Conservation (phyloP, 208 protist species). For the Balamuthia mandrillaris region DNA sequence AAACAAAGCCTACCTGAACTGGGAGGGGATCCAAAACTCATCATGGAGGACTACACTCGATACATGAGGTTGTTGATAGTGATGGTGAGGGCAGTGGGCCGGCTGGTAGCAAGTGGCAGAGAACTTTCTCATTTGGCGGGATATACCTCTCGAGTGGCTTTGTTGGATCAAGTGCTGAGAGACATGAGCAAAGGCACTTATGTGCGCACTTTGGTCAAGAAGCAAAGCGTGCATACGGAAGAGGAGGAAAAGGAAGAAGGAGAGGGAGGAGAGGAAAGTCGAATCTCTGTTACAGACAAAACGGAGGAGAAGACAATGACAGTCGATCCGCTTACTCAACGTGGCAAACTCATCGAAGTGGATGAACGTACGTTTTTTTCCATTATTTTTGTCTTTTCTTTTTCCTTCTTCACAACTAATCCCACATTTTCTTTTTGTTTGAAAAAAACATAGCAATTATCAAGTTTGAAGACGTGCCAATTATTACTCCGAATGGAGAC, state of each 20-base stretch:
- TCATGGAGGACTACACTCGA: constrained; percentile 9
- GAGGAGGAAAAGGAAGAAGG: background rate
- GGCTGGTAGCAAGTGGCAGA: background rate
- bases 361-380: background rate
- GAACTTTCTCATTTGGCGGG: constrained; percentile 3
- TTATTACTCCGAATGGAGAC: constrained; percentile 61
- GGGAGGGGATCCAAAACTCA: background rate
- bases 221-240: background rate
- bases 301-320: background rate
- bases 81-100: background rate
- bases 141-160: background rate
- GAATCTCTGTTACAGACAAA: too few relatives aligned
- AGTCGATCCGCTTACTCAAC: background rate
- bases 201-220: background rate
- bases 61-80: background rate
- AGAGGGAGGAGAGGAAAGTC: too few relatives aligned
- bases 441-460: background rate
- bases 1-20: background rate
- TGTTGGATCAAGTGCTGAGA: background rate
- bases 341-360: background rate
- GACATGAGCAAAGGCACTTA: background rate
- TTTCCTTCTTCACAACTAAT: background rate
- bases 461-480: constrained; percentile 51
- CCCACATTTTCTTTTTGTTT: background rate
- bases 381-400: background rate